Evolutionary conservation across 202 grass and related monocot species (phyloP), one percentile per base, ranked within the genome.

Genomic region (Musa balbisiana): DNA sequence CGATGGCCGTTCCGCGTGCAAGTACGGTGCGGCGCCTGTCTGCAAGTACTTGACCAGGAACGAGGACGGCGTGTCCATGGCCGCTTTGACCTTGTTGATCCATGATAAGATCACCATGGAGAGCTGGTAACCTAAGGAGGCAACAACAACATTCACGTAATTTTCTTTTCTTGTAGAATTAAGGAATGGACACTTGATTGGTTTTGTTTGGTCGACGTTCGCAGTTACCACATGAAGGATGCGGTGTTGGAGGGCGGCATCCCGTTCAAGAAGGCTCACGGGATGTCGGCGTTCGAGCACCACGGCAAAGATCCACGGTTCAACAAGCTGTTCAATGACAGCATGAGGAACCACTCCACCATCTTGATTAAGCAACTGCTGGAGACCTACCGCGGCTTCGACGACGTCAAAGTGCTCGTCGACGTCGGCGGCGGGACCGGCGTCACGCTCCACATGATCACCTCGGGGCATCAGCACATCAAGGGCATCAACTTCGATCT

Each of bases 41-140:
- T 83, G 89, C 89, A 92, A 88, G 76, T 96, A 86, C 87, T 81
- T 96, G n/a, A 92, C 92, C 1, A 81, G 84, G 52, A 94, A 94
- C 63, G 76, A 88, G 58, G 83, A 88, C 53, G 84, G 82, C 15
- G 33, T 43, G 33, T 96, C 92, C 87, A 90, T 96, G 87, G 92
- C 87, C 4, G 72, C 85, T 9, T 75, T 92, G 50, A 43, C 55
- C 69, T 29, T 85, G 73, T 86, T 92, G 85, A 88, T 87, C 85
- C 87, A 92, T 77, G 89, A 96, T 72, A 90, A 90, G 82, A 54
- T 92, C 72, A 43, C 33, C 33, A 43, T 43, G 33, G 33, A 43
- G 33, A 43, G 33, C 33, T 43, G 33, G 33, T 43, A 43, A 43
- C 8, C 4, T 0, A 43, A 43, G 33, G 4, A 43, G 33, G 33